phyloP scores from a whole-genome alignment of 179 eudicot genomes.

The Silene vulgaris region DNA sequence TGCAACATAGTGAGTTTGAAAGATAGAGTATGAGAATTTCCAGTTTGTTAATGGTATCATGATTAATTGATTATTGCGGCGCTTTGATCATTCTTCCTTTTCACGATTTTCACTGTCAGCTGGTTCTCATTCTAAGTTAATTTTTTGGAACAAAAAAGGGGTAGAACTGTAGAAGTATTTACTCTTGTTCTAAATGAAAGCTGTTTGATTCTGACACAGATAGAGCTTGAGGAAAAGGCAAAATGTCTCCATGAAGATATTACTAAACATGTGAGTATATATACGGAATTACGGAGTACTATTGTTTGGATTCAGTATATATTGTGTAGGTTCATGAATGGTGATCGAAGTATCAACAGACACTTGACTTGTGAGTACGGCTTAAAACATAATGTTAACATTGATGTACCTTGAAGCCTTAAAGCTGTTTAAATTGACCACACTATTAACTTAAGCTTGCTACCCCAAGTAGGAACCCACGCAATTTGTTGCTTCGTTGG shows the following conservation, averaged over 20 bases:
- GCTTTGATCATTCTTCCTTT: neutral
- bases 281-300: neutral
- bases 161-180: neutral
- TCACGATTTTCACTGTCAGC: neutral
- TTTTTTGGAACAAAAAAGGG: neutral
- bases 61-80: neutral
- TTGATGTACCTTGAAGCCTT: too few species aligned
- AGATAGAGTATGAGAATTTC: neutral
- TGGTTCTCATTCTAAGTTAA: neutral
- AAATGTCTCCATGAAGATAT: conserved; percentile 43
- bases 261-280: conserved; percentile 41
- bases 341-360: too few species aligned
- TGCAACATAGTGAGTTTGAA: neutral
- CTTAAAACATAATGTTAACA: too few species aligned
- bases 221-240: conserved; percentile 42
- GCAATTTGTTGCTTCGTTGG: too few species aligned
- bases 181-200: neutral
- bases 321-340: too few species aligned
- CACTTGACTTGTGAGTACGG: too few species aligned
- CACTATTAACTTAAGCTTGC: too few species aligned
- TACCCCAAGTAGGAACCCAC: too few species aligned
- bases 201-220: conserved; percentile 22
- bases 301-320: neutral
- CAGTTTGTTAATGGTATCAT: neutral
- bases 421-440: too few species aligned